phyloP scores from a whole-genome alignment of 2,329 filamentous ascomycete species.

The Pyrenochaeta sp. region DNA sequence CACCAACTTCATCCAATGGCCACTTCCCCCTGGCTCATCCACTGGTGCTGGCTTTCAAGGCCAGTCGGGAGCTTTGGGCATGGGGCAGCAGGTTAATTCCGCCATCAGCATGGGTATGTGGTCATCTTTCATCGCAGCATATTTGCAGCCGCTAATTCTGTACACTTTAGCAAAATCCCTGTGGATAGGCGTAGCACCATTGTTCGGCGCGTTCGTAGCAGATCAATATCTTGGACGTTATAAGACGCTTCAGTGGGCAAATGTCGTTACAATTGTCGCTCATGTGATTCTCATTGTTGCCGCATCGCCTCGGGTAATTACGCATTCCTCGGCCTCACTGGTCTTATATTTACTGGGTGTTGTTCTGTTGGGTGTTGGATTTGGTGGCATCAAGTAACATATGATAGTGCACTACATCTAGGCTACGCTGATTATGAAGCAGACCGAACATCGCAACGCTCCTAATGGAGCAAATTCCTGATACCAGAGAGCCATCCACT shows the following conservation, averaged over 20 bases:
- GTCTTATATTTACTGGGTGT: conserved; percentile 60
- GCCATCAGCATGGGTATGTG: conserved; percentile 32
- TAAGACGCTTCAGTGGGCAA: conserved; percentile 65
- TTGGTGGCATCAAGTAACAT: conserved; percentile 52
- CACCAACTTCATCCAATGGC: conserved; percentile 52
- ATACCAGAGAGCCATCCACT: conserved; percentile 59
- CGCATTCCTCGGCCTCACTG: conserved; percentile 47
- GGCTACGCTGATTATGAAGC: conserved; percentile 24
- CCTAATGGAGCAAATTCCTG: conserved; percentile 66
- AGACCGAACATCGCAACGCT: conserved; percentile 73
- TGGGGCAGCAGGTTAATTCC: conserved; percentile 38
- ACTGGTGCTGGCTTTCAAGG: conserved; percentile 35
- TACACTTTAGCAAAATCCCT: background rate
- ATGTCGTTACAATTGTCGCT: conserved; percentile 64
- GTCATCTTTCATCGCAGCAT: conserved; percentile 32
- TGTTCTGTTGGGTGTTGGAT: conserved; percentile 52
- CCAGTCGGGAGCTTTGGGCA: conserved; percentile 38
- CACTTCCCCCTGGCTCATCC: conserved; percentile 54
- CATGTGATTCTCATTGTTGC: conserved; percentile 63
- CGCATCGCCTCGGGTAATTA: conserved; percentile 57
- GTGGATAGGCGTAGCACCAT: conserved; percentile 50
- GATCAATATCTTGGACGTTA: conserved; percentile 68
- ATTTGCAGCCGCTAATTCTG: conserved; percentile 25
- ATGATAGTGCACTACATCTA: background rate
- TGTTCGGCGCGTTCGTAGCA: conserved; percentile 64